Percentiles rank a stretch among this genome's conserved stretches.
phyloP scores from a whole-genome alignment of 768 basidiomycete species.

The Amanita rubescens region DNA sequence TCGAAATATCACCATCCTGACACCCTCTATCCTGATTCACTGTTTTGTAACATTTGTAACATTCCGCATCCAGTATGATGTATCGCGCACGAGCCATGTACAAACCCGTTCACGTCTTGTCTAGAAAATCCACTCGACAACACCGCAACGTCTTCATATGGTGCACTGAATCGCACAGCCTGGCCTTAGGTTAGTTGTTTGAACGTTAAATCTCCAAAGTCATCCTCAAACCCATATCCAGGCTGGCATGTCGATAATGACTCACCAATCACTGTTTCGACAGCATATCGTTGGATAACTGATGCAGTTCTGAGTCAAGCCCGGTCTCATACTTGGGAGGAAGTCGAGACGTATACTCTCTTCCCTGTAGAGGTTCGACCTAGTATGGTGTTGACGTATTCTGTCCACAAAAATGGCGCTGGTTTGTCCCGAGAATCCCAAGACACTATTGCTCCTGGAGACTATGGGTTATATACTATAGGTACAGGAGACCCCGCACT shows the following conservation, averaged over 20 bases:
- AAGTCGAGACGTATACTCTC: background rate
- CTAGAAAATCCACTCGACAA: conserved; percentile 1
- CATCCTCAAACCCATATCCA: background rate
- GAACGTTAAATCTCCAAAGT: background rate
- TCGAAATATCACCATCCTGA: conserved; percentile 1
- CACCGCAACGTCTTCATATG: conserved; percentile 2
- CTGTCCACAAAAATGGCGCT: conserved; percentile 1
- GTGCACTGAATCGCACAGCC: background rate
- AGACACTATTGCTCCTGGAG: conserved; percentile 4
- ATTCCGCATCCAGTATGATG: too few species aligned
- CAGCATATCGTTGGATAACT: conserved; percentile 3
- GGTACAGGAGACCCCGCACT: background rate
- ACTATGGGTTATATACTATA: conserved; percentile 5
- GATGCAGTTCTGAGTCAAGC: background rate
- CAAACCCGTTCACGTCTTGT: conserved; percentile 3
- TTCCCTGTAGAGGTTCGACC: background rate
- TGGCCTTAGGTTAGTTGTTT: background rate
- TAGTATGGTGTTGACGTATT: conserved; percentile 1
- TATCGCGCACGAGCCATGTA: too few species aligned
- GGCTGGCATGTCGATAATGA: too few species aligned
- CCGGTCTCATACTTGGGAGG: background rate
- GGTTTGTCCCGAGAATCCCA: conserved; percentile 7
- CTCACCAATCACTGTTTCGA: conserved; percentile 1
- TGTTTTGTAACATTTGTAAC: too few species aligned
- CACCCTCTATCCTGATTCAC: conserved; percentile 10